Evolutionary conservation across 768 basidiomycete species (phyloP).

Genomic region (Coprinellus micaceus): DNA sequence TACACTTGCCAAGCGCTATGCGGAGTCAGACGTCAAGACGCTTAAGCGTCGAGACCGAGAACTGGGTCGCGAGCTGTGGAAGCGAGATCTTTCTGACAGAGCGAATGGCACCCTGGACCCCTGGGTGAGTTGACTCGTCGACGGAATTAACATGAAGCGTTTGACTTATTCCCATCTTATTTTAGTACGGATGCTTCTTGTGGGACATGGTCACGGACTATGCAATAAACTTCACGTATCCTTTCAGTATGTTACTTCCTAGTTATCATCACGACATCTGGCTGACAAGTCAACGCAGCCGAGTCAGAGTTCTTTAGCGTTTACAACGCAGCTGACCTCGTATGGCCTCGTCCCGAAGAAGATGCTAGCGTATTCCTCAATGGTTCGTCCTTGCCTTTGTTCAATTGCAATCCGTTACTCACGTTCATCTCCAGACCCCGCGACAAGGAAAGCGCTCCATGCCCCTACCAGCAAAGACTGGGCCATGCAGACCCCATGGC

Average conservation of each 20-base stretch:
- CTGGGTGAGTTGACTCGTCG: slow-evolving; percentile 35
- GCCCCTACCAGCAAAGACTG: slow-evolving; percentile 60
- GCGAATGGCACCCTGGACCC: slow-evolving; percentile 55
- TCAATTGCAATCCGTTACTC: no score
- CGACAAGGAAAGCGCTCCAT: slow-evolving; percentile 58
- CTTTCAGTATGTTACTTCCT: slow-evolving; percentile 42
- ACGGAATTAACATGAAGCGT: background rate
- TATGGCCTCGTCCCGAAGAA: slow-evolving; percentile 45
- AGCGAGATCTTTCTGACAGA: slow-evolving; percentile 44
- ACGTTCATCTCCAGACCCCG: slow-evolving; percentile 42
- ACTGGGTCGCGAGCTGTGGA: slow-evolving; percentile 32
- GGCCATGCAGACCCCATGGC: slow-evolving; percentile 33
- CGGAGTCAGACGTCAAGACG: slow-evolving; percentile 1
- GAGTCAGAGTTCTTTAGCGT: slow-evolving; percentile 25
- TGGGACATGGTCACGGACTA: slow-evolving; percentile 68
- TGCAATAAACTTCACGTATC: slow-evolving; percentile 66
- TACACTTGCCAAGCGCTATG: slow-evolving; percentile 15
- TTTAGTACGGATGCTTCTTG: slow-evolving; percentile 61
- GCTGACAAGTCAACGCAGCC: no score
- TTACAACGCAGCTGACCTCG: slow-evolving; percentile 55
- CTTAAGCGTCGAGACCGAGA: slow-evolving; percentile 8
- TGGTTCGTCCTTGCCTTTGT: slow-evolving; percentile 35
- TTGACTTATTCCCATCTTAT: slow-evolving; percentile 4
- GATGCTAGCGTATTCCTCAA: slow-evolving; percentile 62
- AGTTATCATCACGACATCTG: no score